phyloP scores from a whole-genome alignment of 108 stramenopile species.

The Ochromonas danica region DNA sequence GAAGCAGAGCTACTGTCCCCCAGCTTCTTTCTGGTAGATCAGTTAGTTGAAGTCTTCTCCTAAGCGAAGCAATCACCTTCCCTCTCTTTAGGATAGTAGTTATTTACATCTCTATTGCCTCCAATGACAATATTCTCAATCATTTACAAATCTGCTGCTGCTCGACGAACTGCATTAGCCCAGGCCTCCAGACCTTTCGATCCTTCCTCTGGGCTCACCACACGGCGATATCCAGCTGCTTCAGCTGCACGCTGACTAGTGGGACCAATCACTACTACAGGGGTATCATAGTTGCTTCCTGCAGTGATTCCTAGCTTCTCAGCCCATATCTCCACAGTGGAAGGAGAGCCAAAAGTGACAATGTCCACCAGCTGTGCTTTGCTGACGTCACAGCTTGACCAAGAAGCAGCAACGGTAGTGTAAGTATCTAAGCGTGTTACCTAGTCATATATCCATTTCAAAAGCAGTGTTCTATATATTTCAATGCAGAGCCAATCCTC shows the following conservation, averaged over 20 bases:
- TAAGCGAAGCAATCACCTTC: too few species aligned
- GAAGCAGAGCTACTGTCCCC: too few species aligned
- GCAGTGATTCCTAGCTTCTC: constrained; percentile 27
- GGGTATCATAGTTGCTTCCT: not conserved
- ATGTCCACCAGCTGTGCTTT: constrained; percentile 40
- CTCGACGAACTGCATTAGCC: constrained; percentile 45
- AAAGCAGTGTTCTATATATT: not conserved
- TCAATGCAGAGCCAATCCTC: constrained; percentile 12
- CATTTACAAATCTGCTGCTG: too few species aligned
- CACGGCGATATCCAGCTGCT: constrained; percentile 45
- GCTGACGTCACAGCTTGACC: constrained; percentile 33
- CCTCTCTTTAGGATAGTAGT: too few species aligned
- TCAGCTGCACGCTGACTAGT: constrained; percentile 46
- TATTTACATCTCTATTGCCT: too few species aligned
- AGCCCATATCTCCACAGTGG: constrained; percentile 51
- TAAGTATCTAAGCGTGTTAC: constrained; percentile 47
- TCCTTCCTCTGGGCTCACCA: constrained; percentile 41
- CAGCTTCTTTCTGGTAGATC: too few species aligned
- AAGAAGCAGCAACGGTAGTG: constrained; percentile 45
- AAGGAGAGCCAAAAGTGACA: constrained; percentile 51
- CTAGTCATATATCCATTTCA: not conserved
- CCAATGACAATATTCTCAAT: too few species aligned
- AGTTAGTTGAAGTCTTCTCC: too few species aligned
- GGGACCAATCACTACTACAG: constrained; percentile 50
- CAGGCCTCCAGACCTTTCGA: constrained; percentile 51